Conservation (phyloP, 1,139 yeast genomes). For the Suhomyces anneliseae region DNA sequence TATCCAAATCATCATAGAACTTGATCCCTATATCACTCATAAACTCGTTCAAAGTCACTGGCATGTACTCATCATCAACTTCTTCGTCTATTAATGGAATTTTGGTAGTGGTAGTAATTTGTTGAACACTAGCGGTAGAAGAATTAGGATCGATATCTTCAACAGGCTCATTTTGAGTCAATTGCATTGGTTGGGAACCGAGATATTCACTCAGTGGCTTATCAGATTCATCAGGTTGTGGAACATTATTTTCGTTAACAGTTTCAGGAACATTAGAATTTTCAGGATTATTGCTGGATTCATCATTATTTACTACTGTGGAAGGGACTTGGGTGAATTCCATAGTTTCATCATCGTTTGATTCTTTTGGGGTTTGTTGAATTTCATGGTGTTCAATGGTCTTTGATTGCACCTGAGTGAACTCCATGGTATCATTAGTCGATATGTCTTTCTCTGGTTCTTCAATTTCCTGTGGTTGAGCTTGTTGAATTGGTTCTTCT, state of each 20-base stretch:
- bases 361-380: not conserved
- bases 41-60: slow-evolving; percentile 44
- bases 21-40: slow-evolving; percentile 49
- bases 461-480: too few species aligned
- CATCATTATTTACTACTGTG: not conserved
- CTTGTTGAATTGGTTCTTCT: too few species aligned
- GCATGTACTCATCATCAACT: slow-evolving; percentile 22
- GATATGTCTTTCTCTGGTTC: too few species aligned
- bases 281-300: not conserved
- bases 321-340: slow-evolving; percentile 11
- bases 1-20: slow-evolving; percentile 53
- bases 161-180: slow-evolving; percentile 17
- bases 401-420: not conserved
- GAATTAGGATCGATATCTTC: not conserved
- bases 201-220: slow-evolving; percentile 4
- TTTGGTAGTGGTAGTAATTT: slow-evolving; percentile 11
- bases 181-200: slow-evolving; percentile 23
- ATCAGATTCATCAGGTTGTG: not conserved
- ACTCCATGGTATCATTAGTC: not conserved
- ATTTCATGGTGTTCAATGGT: not conserved
- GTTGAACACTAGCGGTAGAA: slow-evolving; percentile 3
- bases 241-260: not conserved
- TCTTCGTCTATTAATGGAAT: slow-evolving; percentile 14
- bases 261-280: not conserved
- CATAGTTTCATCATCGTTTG: slow-evolving; percentile 1